Conservation (phyloP, 306 rosid genomes). For the Cucurbita pepo region DNA sequence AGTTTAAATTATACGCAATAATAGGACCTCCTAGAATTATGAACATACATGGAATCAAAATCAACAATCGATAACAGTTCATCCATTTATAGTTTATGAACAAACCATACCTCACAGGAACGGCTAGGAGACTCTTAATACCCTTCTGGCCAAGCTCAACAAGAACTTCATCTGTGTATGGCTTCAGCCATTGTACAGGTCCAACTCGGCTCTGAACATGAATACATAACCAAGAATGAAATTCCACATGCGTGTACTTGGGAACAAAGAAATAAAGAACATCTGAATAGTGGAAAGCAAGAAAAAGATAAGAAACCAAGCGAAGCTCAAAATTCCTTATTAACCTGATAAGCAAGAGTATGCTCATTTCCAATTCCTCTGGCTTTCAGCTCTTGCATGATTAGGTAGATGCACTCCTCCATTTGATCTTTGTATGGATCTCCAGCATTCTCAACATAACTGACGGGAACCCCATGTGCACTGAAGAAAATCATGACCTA, state of each 20-base stretch:
- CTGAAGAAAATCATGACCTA: conserved; percentile 92
- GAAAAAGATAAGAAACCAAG: background rate
- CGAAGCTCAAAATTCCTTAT: conserved; percentile 1
- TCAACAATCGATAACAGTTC: background rate
- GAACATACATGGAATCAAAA: background rate
- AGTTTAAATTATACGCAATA: background rate
- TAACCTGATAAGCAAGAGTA: conserved; percentile 94
- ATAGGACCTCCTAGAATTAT: background rate
- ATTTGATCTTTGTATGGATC: conserved; percentile 97
- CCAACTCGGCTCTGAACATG: conserved; percentile 85
- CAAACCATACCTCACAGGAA: conserved; percentile 72
- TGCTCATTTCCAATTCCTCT: conserved; percentile 74
- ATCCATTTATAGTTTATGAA: background rate
- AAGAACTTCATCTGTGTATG: conserved; percentile 89
- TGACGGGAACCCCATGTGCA: conserved; percentile 97
- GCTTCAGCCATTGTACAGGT: conserved; percentile 97
- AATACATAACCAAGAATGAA: background rate
- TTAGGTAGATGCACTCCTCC: conserved; percentile 86
- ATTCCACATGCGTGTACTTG: background rate
- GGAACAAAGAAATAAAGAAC: background rate
- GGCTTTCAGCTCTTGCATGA: conserved; percentile 87
- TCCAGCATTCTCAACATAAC: conserved; percentile 86
- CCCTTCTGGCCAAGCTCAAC: conserved; percentile 97
- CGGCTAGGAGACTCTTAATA: conserved; percentile 81
- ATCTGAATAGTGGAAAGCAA: background rate